Percentiles rank a stretch among this genome's conserved stretches.
phyloP scores from a whole-genome alignment of 2,329 filamentous ascomycete genomes.

The Waltergamsia citrina region DNA sequence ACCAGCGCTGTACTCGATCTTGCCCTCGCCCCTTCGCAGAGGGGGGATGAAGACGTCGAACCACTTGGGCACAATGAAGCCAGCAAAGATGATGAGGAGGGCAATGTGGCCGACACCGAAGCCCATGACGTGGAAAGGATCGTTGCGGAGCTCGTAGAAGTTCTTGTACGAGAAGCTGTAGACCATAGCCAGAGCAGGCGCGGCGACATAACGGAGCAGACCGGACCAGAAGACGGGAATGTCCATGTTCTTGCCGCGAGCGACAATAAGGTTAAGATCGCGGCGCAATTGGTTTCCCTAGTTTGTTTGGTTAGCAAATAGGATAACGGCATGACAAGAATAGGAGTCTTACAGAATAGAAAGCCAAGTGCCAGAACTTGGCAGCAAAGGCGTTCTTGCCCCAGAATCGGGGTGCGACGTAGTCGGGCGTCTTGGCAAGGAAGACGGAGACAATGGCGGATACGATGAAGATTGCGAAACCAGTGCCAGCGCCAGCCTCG shows the following conservation, averaged over 20 bases:
- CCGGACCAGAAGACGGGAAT: slow-evolving; percentile 42
- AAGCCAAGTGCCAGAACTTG: slow-evolving; percentile 38
- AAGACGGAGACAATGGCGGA: slow-evolving; percentile 20
- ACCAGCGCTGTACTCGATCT: slow-evolving; percentile 13
- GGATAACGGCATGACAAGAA: neutral
- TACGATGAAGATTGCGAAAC: slow-evolving; percentile 33
- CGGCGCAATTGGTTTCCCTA: slow-evolving; percentile 46
- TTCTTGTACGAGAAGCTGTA: slow-evolving; percentile 41
- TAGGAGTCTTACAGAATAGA: slow-evolving; percentile 37
- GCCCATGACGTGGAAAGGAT: slow-evolving; percentile 39
- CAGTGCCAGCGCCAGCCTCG: slow-evolving; percentile 29
- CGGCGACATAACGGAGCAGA: slow-evolving; percentile 38
- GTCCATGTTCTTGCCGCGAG: slow-evolving; percentile 43
- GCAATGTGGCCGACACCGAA: slow-evolving; percentile 37
- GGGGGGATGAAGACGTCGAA: slow-evolving; percentile 42
- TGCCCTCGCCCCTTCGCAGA: slow-evolving; percentile 34
- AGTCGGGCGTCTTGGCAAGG: slow-evolving; percentile 24
- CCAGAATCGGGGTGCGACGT: slow-evolving; percentile 28
- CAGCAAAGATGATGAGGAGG: slow-evolving; percentile 34
- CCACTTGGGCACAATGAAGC: slow-evolving; percentile 42
- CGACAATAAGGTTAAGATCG: slow-evolving; percentile 45
- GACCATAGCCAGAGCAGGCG: slow-evolving; percentile 39
- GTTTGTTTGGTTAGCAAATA: slow-evolving; percentile 3
- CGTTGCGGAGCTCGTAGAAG: slow-evolving; percentile 35
- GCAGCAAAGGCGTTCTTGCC: slow-evolving; percentile 21